Conservation (phyloP, 768 basidiomycete genomes). For the Lactifluus rugatus region DNA sequence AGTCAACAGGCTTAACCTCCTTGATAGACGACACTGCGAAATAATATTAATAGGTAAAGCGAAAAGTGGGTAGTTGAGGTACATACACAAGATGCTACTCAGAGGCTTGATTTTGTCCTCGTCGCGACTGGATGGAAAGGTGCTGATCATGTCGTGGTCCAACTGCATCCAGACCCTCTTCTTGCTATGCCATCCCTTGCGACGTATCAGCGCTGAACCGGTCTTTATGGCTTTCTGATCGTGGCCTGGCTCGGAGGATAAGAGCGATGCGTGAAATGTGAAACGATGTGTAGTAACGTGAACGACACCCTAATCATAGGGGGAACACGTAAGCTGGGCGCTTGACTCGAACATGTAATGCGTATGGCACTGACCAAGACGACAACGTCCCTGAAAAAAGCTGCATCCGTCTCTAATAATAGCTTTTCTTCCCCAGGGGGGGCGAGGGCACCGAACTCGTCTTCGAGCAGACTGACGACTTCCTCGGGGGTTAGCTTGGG, state of each 20-base stretch:
- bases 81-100: constrained; percentile 42
- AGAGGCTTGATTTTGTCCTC: constrained; percentile 46
- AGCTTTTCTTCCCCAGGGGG: constrained; percentile 39
- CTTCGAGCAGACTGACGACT: constrained; percentile 39
- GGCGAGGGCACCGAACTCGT: constrained; percentile 49
- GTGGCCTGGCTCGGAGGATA: constrained; percentile 33
- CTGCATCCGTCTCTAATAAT: constrained; percentile 44
- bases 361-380: constrained; percentile 32
- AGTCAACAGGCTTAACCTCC: constrained; percentile 36
- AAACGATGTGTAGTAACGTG: constrained; percentile 59
- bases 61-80: neutral
- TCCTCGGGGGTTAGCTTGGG: constrained; percentile 36
- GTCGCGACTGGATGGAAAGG: constrained; percentile 45
- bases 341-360: constrained; percentile 6
- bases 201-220: constrained; percentile 41
- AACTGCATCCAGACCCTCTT: constrained; percentile 54
- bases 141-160: constrained; percentile 48
- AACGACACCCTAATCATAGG: constrained; percentile 37
- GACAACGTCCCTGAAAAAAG: constrained; percentile 38
- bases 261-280: constrained; percentile 54
- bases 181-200: constrained; percentile 36
- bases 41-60: neutral
- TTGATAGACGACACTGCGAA: constrained; percentile 40
- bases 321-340: constrained; percentile 1
- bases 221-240: constrained; percentile 35